Percentiles rank a stretch among this genome's conserved stretches.
phyloP scores from a whole-genome alignment of 2,329 filamentous ascomycete species.

The Penicillium olsonii region DNA sequence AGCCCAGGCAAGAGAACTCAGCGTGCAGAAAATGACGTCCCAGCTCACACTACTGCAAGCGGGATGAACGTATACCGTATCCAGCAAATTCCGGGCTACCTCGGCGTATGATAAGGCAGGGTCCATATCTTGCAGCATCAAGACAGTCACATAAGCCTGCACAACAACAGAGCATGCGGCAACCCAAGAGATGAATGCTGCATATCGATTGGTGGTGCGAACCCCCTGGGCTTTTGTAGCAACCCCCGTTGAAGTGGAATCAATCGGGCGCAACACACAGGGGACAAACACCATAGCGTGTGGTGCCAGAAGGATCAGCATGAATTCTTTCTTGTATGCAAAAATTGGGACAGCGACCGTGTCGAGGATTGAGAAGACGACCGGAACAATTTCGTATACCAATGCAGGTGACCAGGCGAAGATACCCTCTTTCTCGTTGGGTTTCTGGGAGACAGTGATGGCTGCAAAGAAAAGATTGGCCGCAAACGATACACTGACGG shows the following conservation, averaged over 20 bases:
- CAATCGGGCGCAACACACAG: constrained; percentile 8
- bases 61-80: constrained; percentile 58
- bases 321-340: constrained; percentile 23
- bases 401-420: constrained; percentile 12
- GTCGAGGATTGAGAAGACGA: constrained; percentile 19
- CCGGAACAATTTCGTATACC: constrained; percentile 10
- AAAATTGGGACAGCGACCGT: constrained; percentile 20
- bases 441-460: constrained; percentile 18
- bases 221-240: constrained; percentile 4
- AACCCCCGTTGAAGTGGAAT: not conserved
- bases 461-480: constrained; percentile 60
- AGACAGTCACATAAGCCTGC: constrained; percentile 19
- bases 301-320: constrained; percentile 23
- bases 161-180: constrained; percentile 35
- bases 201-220: constrained; percentile 10
- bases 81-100: constrained; percentile 46
- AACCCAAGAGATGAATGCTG: constrained; percentile 23
- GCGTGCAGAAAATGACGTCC: constrained; percentile 59
- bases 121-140: constrained; percentile 19
- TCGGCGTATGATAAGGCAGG: not conserved
- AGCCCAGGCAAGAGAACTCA: constrained; percentile 11
- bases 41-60: constrained; percentile 58
- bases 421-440: not conserved
- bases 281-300: constrained; percentile 29
- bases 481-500: constrained; percentile 62